These are phyloP conservation scores for Allium sativum DNA, from an alignment of 106 monocot species.

Conservation along the genomic window DNA sequence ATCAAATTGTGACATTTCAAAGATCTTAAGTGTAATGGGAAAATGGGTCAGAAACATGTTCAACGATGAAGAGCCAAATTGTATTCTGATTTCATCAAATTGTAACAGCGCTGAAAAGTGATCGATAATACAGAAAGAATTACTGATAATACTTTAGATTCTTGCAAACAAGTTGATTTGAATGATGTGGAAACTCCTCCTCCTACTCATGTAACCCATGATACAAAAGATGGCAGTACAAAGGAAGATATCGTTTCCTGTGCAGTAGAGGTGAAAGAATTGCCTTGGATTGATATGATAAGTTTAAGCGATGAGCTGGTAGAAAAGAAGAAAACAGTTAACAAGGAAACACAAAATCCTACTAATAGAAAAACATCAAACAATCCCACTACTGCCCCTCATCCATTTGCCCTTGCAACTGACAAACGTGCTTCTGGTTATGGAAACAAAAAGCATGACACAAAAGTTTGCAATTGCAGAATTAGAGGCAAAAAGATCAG, in stretches of 20 bases:
- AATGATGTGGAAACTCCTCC: conserved; percentile 9
- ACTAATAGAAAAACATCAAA: conserved; percentile 7
- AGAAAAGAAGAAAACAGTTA: conserved; percentile 13
- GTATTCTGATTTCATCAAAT: conserved; percentile 5
- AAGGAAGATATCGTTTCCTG: background rate
- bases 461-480: conserved; percentile 7
- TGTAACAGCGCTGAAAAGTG: conserved; percentile 4
- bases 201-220: conserved; percentile 2
- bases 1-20: too few species aligned
- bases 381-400: conserved; percentile 11
- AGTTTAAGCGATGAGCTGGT: conserved; percentile 7
- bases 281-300: conserved; percentile 6
- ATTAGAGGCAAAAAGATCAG: conserved; percentile 17
- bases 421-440: conserved; percentile 26
- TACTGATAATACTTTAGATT: conserved; percentile 1
- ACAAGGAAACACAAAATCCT: conserved; percentile 3
- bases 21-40: conserved; percentile 25
- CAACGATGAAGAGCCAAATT: conserved; percentile 18
- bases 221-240: conserved; percentile 2
- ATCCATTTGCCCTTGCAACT: conserved; percentile 21
- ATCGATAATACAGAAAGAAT: background rate
- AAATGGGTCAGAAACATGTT: conserved; percentile 12
- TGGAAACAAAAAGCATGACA: conserved; percentile 12
- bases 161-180: conserved; percentile 1
- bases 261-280: conserved; percentile 13